phyloP scores from a whole-genome alignment of 441 rosid genomes.

The Erodium trifolium region DNA sequence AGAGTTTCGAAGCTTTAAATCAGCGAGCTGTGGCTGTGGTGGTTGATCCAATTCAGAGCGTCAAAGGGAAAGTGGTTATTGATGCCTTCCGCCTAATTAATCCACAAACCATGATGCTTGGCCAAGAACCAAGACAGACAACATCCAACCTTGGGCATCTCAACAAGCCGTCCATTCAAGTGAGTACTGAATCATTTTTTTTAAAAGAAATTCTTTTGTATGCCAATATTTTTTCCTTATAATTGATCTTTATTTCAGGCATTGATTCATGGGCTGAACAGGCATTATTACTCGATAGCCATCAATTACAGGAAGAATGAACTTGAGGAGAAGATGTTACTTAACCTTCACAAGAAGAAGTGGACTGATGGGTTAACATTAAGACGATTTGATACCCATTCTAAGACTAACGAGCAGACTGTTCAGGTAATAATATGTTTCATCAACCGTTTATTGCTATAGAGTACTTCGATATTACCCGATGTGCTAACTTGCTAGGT shows the following conservation, averaged over 20 bases:
- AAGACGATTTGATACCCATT: constrained; percentile 69
- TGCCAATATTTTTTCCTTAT: neutral
- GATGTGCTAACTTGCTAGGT: neutral
- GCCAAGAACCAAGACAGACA: constrained; percentile 93
- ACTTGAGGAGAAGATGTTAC: constrained; percentile 96
- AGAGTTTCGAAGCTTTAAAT: constrained; percentile 99
- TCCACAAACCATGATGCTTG: constrained; percentile 99
- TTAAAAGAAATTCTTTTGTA: neutral
- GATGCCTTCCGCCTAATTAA: constrained; percentile 96
- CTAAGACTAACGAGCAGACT: constrained; percentile 87
- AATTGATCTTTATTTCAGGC: constrained; percentile 39
- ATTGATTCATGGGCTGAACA: constrained; percentile 83
- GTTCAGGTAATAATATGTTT: constrained; percentile 53
- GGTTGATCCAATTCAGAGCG: constrained; percentile 97
- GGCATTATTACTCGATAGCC: constrained; percentile 94
- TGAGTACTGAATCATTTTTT: constrained; percentile 22
- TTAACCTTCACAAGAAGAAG: constrained; percentile 95
- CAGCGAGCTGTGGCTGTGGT: constrained; percentile 98
- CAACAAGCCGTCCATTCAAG: constrained; percentile 94
- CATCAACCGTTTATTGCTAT: neutral
- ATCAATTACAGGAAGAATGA: constrained; percentile 95
- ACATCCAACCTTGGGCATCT: constrained; percentile 94
- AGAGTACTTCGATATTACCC: neutral
- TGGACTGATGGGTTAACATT: constrained; percentile 97
- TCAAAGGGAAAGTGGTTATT: constrained; percentile 93